Evolutionary conservation across 306 rosid species (phyloP).

Genomic region (Vigna nakashimae): DNA sequence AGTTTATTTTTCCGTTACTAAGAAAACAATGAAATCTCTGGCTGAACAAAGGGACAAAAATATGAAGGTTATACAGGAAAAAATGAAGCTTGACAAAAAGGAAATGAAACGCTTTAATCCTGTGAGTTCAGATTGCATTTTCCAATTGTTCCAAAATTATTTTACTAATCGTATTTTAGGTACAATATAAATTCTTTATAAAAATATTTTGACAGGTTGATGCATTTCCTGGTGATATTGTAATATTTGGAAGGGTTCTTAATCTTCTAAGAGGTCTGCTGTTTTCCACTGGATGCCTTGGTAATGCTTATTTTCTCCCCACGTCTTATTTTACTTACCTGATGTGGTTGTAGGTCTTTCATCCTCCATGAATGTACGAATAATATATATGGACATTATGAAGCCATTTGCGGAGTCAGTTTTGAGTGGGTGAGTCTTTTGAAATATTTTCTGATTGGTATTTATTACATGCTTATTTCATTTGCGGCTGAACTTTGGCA

Average conservation of each 20-base stretch:
- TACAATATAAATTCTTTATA: not conserved
- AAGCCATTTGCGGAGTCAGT: constrained; percentile 96
- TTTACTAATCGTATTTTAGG: constrained; percentile 33
- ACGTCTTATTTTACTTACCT: constrained; percentile 41
- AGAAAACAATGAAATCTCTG: constrained; percentile 79
- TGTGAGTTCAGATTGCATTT: constrained; percentile 59
- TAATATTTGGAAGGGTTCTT: constrained; percentile 93
- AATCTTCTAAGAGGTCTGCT: constrained; percentile 92
- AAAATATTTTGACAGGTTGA: constrained; percentile 69
- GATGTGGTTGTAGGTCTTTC: constrained; percentile 79
- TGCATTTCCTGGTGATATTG: constrained; percentile 99
- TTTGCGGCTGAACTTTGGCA: constrained; percentile 51
- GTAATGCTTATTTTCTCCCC: constrained; percentile 35
- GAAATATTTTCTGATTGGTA: constrained; percentile 9
- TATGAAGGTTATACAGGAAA: constrained; percentile 88
- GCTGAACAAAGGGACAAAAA: constrained; percentile 77
- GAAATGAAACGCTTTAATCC: constrained; percentile 96
- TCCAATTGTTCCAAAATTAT: constrained; percentile 34
- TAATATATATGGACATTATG: constrained; percentile 91
- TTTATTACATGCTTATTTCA: constrained; percentile 39
- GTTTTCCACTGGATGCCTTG: constrained; percentile 30
- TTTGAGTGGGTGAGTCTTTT: constrained; percentile 76
- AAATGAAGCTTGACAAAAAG: constrained; percentile 75
- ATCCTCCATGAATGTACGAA: constrained; percentile 80
- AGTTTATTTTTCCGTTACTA: constrained; percentile 44